These are phyloP conservation scores for Lachancea mirantina DNA, from an alignment of 805 yeast genomes.

Conservation along the genomic window DNA sequence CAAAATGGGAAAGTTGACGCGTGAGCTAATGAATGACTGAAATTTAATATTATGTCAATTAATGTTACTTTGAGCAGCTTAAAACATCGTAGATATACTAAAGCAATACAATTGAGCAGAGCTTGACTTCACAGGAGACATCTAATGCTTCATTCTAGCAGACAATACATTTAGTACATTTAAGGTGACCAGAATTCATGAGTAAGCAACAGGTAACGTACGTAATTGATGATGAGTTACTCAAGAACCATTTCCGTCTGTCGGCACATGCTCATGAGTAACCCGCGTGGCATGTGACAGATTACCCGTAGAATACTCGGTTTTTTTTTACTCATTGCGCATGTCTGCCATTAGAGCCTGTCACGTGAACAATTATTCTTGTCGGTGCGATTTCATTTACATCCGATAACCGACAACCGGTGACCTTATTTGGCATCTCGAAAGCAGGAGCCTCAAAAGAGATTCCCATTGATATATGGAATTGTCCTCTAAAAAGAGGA, in stretches of 20 bases:
- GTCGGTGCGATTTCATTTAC: no score
- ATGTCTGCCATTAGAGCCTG: neutral
- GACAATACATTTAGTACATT: neutral
- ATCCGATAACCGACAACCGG: no score
- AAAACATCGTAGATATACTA: neutral
- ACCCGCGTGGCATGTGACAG: neutral
- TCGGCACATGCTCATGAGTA: neutral
- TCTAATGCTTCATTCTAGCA: constrained; percentile 1
- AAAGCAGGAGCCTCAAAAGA: neutral
- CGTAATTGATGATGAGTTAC: constrained; percentile 2
- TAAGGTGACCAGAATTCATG: neutral
- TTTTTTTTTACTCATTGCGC: constrained; percentile 3
- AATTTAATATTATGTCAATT: neutral
- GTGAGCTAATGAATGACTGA: no score
- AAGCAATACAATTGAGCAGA: neutral
- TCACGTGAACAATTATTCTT: no score
- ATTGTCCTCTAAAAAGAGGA: constrained; percentile 24
- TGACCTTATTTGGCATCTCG: no score
- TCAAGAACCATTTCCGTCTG: neutral
- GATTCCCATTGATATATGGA: constrained; percentile 1
- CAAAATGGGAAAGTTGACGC: no score
- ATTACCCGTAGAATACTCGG: neutral
- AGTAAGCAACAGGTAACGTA: constrained; percentile 1
- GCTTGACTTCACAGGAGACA: neutral
- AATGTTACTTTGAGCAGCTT: neutral